Percentiles rank a stretch among this genome's conserved stretches.
Conservation (phyloP, 345 rosid species). For the Populus alba region DNA sequence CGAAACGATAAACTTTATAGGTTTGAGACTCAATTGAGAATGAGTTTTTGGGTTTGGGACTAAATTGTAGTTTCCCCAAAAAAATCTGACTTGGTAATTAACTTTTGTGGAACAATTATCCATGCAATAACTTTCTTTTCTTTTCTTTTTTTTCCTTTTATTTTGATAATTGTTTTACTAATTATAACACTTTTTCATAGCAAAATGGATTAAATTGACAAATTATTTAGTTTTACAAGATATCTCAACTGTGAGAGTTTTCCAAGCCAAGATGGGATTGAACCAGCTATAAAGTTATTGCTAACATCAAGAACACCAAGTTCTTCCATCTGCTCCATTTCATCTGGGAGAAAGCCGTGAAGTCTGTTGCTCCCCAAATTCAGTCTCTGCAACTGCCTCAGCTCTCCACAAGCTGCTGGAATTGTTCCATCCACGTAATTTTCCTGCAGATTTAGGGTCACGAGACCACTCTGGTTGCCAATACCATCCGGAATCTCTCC, state of each 20-base stretch:
- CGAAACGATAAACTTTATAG: too few species aligned
- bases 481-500: constrained; percentile 7
- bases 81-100: too few species aligned
- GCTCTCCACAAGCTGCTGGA: constrained; percentile 7
- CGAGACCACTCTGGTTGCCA: constrained; percentile 14
- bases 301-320: constrained; percentile 14
- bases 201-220: too few species aligned
- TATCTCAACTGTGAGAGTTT: constrained; percentile 14
- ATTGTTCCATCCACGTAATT: constrained; percentile 2
- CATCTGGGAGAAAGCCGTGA: background rate
- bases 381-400: constrained; percentile 2
- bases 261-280: constrained; percentile 16
- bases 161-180: too few species aligned
- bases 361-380: constrained; percentile 10
- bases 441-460: background rate
- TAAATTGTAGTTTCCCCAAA: too few species aligned
- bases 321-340: background rate
- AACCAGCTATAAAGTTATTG: background rate
- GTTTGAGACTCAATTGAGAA: too few species aligned
- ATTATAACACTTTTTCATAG: background rate
- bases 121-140: too few species aligned
- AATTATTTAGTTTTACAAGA: background rate
- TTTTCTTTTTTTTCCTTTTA: too few species aligned
- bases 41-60: too few species aligned
- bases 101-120: too few species aligned